These are phyloP conservation scores for Edhazardia aedis DNA, from an alignment of 371 early-diverging fungal genomes.

Conservation along the genomic window DNA sequence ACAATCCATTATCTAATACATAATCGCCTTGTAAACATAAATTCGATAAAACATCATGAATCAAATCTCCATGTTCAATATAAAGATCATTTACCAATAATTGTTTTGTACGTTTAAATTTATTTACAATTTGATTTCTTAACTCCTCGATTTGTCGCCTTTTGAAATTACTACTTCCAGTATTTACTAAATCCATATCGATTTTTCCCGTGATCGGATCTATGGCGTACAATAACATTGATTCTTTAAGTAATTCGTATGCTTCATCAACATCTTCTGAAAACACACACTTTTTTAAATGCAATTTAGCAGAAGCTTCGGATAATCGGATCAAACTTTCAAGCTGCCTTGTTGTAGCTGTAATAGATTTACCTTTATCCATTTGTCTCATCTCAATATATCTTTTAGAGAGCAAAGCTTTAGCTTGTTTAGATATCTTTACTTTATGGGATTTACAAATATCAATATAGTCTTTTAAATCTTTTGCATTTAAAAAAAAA, in stretches of 20 bases:
- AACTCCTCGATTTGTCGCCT: no score
- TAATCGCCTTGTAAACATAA: no score
- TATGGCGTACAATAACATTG: slow-evolving; percentile 73
- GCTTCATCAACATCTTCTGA: slow-evolving; percentile 60
- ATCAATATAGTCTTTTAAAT: slow-evolving; percentile 44
- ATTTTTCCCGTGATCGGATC: slow-evolving; percentile 88
- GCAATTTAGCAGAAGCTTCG: slow-evolving; percentile 88
- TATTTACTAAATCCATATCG: slow-evolving; percentile 78
- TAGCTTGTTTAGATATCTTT: slow-evolving; percentile 51
- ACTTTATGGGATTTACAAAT: slow-evolving; percentile 63
- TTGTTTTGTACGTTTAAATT: no score
- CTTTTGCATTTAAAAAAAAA: slow-evolving; percentile 8
- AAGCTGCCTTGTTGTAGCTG: slow-evolving; percentile 88
- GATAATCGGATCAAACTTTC: slow-evolving; percentile 91
- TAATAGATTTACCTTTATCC: slow-evolving; percentile 57
- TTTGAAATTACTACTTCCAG: slow-evolving; percentile 58
- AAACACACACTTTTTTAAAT: slow-evolving; percentile 38
- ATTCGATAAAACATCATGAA: no score
- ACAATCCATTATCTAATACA: no score
- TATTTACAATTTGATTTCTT: no score
- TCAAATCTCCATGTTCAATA: no score
- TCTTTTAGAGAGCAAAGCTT: slow-evolving; percentile 53
- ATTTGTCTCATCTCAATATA: slow-evolving; percentile 69
- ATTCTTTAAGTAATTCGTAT: slow-evolving; percentile 57
- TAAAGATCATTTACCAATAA: no score